Evolutionary conservation across 164 flowering plant genomes (phyloP).

Genomic region (Umbilicus rupestris): DNA sequence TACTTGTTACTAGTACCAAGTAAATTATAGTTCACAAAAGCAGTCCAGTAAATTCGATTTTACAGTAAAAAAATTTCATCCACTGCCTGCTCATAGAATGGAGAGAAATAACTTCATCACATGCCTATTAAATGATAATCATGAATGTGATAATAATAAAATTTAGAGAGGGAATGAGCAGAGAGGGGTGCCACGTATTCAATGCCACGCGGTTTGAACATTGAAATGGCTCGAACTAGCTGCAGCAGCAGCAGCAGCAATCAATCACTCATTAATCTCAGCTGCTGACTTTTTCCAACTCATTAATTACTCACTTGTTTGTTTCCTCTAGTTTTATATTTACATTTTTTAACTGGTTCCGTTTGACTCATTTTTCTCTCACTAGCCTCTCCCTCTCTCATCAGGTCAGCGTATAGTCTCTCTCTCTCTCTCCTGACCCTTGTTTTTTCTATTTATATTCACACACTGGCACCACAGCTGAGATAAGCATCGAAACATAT

Average conservation of each 20-base stretch:
- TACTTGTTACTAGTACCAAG: not conserved
- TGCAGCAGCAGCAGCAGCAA: not conserved
- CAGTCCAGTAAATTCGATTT: not conserved
- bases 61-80: not conserved
- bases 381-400: not conserved
- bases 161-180: too few relatives aligned
- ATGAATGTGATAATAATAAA: too few relatives aligned
- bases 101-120: too few relatives aligned
- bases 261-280: slow-evolving; percentile 1
- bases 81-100: too few relatives aligned
- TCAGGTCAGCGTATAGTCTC: slow-evolving; percentile 7
- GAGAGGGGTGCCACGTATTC: not conserved
- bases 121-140: too few relatives aligned
- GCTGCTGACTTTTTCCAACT: slow-evolving; percentile 3
- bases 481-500: not conserved
- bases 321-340: not conserved
- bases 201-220: slow-evolving; percentile 3
- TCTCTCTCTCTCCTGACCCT: slow-evolving; percentile 2
- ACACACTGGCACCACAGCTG: not conserved
- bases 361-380: slow-evolving; percentile 4
- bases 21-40: not conserved
- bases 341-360: not conserved
- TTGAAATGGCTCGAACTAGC: not conserved
- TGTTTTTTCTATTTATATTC: not conserved
- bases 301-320: slow-evolving; percentile 4